Evolutionary conservation across 139 green algal genomes (phyloP), one percentile per base, ranked within the genome.

Genomic region (Chlamydomonas incerta): DNA sequence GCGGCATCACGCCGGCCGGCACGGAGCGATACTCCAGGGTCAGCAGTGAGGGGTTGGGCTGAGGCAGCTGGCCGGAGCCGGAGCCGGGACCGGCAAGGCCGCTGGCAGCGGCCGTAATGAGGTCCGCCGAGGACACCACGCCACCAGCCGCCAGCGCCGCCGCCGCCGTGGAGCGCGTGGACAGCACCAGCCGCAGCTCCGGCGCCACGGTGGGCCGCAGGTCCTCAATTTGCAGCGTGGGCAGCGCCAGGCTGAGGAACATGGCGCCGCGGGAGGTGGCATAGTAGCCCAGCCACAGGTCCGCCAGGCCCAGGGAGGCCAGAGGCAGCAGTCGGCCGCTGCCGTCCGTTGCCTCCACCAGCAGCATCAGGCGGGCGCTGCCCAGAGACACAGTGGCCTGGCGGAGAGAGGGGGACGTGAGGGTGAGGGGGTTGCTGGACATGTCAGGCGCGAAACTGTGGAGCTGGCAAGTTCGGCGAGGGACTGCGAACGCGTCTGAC

Each of bases 151-250:
- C n/a, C 65, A 29, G 9, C n/a, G 65, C 41, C 41, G 26, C 62
- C n/a, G n/a, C n/a, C 65, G 65, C n/a, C 6, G 65, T n/a, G 26
- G 21, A 71, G 11, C 26, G 18, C n/a, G 89, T 95, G 35, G 88
- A 94, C 65, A 97, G 94, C 74, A 95, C 93, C 34, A 95, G 80
- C 8, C 87, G 86, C 37, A 94, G 92, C 72, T 96, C 93, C 2
- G 76, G 85, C 20, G 91, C 90, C 14, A 95, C 87, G 65, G 93
- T 90, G 8, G 90, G 93, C 15, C 95, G 82, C 71, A 94, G 85
- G 88, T 98, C 95, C 9, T 87, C 63, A 26, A 90, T 83, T 1
- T 72, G 91, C 29, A 97, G 85, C 6, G 80, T 91, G 2, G 95
- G 95, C 80, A 98, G 34, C 13, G 85, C 90, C n/a, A 96, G 21